Conservation (phyloP, 176 grass and related monocot species). For the Juncus inflexus region DNA sequence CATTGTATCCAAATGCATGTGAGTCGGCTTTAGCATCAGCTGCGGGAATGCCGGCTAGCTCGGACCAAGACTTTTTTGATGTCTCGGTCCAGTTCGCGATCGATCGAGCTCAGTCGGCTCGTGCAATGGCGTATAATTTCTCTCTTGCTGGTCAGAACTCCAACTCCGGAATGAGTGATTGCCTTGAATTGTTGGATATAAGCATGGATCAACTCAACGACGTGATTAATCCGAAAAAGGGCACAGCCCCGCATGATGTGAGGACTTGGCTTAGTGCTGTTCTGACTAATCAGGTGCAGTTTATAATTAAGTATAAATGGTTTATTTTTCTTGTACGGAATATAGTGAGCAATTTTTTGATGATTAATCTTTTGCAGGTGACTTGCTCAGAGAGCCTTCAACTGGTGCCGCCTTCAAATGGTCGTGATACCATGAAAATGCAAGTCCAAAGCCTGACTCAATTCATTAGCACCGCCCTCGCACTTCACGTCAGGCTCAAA, state of each 20-base stretch:
- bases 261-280: slow-evolving; percentile 87
- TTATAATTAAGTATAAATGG: not conserved
- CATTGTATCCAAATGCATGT: slow-evolving; percentile 55
- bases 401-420: slow-evolving; percentile 16
- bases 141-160: slow-evolving; percentile 15
- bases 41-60: not conserved
- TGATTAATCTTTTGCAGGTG: slow-evolving; percentile 4
- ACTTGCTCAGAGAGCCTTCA: slow-evolving; percentile 68
- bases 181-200: slow-evolving; percentile 68
- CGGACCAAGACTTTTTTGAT: slow-evolving; percentile 32
- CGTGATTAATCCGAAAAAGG: slow-evolving; percentile 16
- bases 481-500: slow-evolving; percentile 45
- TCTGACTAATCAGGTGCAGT: slow-evolving; percentile 67
- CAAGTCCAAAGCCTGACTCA: slow-evolving; percentile 36
- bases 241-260: slow-evolving; percentile 29
- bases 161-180: slow-evolving; percentile 45
- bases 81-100: slow-evolving; percentile 75
- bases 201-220: slow-evolving; percentile 52
- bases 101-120: slow-evolving; percentile 38
- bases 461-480: slow-evolving; percentile 69
- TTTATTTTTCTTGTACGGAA: not conserved
- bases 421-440: slow-evolving; percentile 23
- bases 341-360: too few relatives aligned
- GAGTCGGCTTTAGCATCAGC: slow-evolving; percentile 41
- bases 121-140: slow-evolving; percentile 49